Percentiles rank a stretch among this genome's conserved stretches.
phyloP scores from a whole-genome alignment of 805 yeast species.

The Geotrichum ghanense region DNA sequence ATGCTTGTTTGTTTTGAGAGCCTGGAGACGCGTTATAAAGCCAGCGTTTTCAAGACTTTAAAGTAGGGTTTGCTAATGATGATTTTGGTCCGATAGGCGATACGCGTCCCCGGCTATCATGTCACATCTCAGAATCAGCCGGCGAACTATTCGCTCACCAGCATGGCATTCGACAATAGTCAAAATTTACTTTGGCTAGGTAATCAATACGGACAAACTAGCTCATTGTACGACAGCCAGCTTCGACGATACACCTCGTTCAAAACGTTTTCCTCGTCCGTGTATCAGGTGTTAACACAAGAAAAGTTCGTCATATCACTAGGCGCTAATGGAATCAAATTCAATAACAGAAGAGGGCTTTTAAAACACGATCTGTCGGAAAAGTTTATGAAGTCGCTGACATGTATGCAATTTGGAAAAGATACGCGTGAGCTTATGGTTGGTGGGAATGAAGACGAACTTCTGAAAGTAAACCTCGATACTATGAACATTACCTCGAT shows the following conservation, averaged over 20 bases:
- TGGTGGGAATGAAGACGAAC: constrained; percentile 21
- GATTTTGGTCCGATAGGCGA: neutral
- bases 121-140: neutral
- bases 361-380: constrained; percentile 26
- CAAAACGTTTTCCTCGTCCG: constrained; percentile 38
- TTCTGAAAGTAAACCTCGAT: constrained; percentile 26
- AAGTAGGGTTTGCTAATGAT: too few relatives aligned
- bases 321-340: constrained; percentile 38
- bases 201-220: constrained; percentile 39
- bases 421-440: constrained; percentile 25
- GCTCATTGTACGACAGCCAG: constrained; percentile 34
- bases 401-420: constrained; percentile 20
- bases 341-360: constrained; percentile 49
- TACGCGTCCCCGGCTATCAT: constrained; percentile 1
- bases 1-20: too few relatives aligned
- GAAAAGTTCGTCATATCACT: constrained; percentile 49
- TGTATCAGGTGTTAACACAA: constrained; percentile 42
- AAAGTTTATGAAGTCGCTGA: constrained; percentile 17
- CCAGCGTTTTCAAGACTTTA: too few relatives aligned
- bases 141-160: neutral
- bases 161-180: constrained; percentile 51
- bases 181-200: constrained; percentile 82
- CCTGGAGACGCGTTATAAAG: too few relatives aligned
- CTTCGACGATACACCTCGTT: constrained; percentile 49
- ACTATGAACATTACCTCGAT: constrained; percentile 25